Evolutionary conservation across 2,329 filamentous ascomycete genomes (phyloP), one percentile per base, ranked within the genome.

Genomic region (Dothistroma pini): DNA sequence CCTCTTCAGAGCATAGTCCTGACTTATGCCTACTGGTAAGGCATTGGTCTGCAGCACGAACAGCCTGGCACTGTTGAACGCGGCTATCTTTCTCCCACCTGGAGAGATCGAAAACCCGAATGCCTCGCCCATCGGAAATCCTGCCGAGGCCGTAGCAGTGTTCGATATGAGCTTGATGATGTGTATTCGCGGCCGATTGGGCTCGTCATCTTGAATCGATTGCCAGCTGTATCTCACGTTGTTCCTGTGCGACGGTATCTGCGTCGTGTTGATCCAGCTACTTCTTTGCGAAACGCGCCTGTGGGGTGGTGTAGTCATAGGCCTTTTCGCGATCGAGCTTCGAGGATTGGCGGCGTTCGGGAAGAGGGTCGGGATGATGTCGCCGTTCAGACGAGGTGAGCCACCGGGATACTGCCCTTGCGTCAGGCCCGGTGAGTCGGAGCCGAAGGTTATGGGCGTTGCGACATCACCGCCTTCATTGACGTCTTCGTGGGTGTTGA

Each of bases 71-170:
- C 91, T 96, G 75, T 91, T 96, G 74, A 92, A 90, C 56, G 89
- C 91, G 47, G 96, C 82, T 32, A 96, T 77, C 68, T 88, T 85
- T 66, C 88, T 86, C 2, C 90, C 91, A 57, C 83, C 85, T 6
- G 90, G 86, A 1, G 91, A 96, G 61, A 91, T 85, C 64, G 84
- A 86, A 74, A 96, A 96, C 58, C 91, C 89, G 78, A 96, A 90
- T 51, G 90, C 90, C 74, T 96, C 91, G 34, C 73, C 74, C 10
- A 70, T 70, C 4, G 91, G 91, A 63, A 88, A 89, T 2, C 84
- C 84, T 22, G 91, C 73, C 49, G 71, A 91, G 0, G 90, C 93
- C 72, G 89, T 93, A 67, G 90, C 90, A 6, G 89, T 92, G 54
- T 88, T 91, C 41, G 90, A 95, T 12, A 96, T 86, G 56, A 96